phyloP scores from a whole-genome alignment of 164 flowering plant genomes.

The Piper longum region DNA sequence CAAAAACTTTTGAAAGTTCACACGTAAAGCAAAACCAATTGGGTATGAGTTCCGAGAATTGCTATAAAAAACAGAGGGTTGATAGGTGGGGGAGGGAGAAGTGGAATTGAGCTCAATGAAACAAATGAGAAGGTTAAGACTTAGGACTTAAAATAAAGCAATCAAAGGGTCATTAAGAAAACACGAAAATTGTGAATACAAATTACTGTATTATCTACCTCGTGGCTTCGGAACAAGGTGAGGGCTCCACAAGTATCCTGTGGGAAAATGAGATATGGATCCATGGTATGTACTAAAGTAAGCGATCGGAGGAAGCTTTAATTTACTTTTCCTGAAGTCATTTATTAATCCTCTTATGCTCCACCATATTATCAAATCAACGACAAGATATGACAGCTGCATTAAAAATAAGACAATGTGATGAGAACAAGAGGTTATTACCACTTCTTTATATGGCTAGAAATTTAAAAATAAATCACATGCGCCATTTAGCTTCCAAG shows the following conservation, averaged over 20 bases:
- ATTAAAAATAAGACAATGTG: constrained; percentile 1
- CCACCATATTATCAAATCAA: constrained; percentile 92
- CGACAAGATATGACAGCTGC: constrained; percentile 83
- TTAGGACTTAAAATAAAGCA: too few species aligned
- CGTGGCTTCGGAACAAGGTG: constrained; percentile 83
- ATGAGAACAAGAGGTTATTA: neutral
- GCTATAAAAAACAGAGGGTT: too few species aligned
- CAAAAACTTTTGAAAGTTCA: too few species aligned
- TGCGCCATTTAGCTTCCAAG: neutral
- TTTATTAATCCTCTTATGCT: constrained; percentile 74
- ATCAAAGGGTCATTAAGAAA: neutral
- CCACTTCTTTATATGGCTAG: too few species aligned
- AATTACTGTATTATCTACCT: constrained; percentile 25
- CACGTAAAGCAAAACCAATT: too few species aligned
- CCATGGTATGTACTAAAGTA: constrained; percentile 82
- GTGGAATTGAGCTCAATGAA: too few species aligned
- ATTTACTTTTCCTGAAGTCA: constrained; percentile 76
- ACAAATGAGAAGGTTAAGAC: too few species aligned
- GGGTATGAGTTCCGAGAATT: too few species aligned
- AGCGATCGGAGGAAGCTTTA: constrained; percentile 86
- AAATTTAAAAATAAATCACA: too few species aligned
- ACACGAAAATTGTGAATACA: neutral
- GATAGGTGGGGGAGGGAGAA: too few species aligned
- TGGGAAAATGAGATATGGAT: constrained; percentile 83
- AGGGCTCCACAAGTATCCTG: constrained; percentile 96